A percentile compares a stretch with the other conserved stretches of the same genome.
These are phyloP conservation scores for Solanum tacnaense DNA, from an alignment of 257 asterid species.

Conservation along the genomic window DNA sequence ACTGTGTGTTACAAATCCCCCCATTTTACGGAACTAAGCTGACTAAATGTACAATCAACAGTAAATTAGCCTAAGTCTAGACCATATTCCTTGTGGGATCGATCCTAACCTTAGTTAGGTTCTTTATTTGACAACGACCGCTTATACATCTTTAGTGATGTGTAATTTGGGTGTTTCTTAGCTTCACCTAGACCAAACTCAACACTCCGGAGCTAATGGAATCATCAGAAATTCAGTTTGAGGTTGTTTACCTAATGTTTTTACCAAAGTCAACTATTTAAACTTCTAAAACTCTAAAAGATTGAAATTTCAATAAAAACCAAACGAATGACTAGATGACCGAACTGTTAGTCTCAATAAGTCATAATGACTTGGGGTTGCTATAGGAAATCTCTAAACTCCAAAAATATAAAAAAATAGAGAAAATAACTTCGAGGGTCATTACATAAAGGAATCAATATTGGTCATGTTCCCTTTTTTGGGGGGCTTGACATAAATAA, in stretches of 20 bases:
- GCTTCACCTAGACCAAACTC: neutral
- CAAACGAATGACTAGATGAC: fast-evolving
- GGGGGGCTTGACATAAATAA: neutral
- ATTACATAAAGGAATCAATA: neutral
- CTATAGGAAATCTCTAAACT: neutral
- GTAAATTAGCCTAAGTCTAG: too few relatives aligned
- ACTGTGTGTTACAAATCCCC: too few relatives aligned
- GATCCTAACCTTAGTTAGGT: too few relatives aligned
- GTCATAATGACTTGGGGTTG: neutral
- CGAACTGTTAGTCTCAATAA: too few relatives aligned
- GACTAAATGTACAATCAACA: too few relatives aligned
- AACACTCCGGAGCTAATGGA: neutral
- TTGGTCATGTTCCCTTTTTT: neutral
- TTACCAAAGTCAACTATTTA: neutral
- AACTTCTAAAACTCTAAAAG: neutral
- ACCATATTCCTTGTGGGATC: too few relatives aligned
- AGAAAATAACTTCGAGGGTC: neutral
- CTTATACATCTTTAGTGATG: too few relatives aligned
- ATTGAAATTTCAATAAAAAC: too few relatives aligned
- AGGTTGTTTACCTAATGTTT: neutral
- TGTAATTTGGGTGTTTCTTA: too few relatives aligned
- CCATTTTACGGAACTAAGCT: too few relatives aligned
- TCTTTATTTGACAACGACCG: too few relatives aligned
- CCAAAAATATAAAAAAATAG: neutral
- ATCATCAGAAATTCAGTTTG: too few relatives aligned